Percentiles rank a stretch among this genome's conserved stretches.
These are phyloP conservation scores for Funneliformis mosseae DNA, from an alignment of 192 early-diverging fungal genomes.

Conservation along the genomic window DNA sequence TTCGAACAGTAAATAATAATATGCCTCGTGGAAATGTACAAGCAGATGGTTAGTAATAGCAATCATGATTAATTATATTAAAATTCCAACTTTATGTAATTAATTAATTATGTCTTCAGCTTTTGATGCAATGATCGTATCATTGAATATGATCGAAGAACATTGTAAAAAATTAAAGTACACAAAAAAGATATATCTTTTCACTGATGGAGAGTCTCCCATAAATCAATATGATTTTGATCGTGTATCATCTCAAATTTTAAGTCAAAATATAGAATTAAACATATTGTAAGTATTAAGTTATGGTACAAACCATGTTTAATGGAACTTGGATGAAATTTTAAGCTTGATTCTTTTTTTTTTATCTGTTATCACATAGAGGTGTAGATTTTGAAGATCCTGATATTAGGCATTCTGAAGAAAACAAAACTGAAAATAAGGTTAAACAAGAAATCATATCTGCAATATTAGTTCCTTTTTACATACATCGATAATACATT, in stretches of 20 bases:
- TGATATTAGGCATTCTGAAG: constrained; percentile 27
- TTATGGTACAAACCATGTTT: background rate
- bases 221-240: constrained; percentile 53
- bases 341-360: background rate
- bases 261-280: constrained; percentile 39
- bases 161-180: constrained; percentile 66
- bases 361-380: background rate
- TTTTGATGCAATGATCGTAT: constrained; percentile 66
- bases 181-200: constrained; percentile 64
- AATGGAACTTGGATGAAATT: background rate
- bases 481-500: background rate
- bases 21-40: constrained; percentile 42
- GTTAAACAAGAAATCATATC: background rate
- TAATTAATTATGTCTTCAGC: constrained; percentile 43
- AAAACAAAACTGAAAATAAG: constrained; percentile 36
- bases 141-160: constrained; percentile 53
- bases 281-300: constrained; percentile 55
- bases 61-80: background rate
- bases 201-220: constrained; percentile 59
- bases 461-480: constrained; percentile 8
- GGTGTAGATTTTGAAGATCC: constrained; percentile 33
- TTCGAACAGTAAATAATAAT: constrained; percentile 50
- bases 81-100: background rate
- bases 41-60: constrained; percentile 55
- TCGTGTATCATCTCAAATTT: constrained; percentile 37